Evolutionary conservation across 2,329 filamentous ascomycete genomes (phyloP), one percentile per base, ranked within the genome.

Genomic region (Davidsoniella eucalypti): DNA sequence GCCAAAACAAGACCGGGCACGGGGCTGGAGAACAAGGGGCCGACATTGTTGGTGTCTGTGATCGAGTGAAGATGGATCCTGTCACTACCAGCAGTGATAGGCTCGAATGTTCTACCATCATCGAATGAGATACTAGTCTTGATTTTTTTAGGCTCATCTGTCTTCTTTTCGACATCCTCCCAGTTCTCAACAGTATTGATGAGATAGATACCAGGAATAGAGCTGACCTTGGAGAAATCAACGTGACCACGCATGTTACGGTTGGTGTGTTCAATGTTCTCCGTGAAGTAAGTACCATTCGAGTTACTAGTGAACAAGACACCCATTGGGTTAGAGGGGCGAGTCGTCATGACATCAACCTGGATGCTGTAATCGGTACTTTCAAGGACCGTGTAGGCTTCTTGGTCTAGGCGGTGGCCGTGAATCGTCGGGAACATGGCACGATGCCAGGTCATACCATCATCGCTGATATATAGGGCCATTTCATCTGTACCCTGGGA

Each of bases 321-420:
- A 33, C 92, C 93, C 76, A 94, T 90, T 0, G 82, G 76, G 37
- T 75, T 76, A 1, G 72, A 74, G 10, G 73, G 73, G 42, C 68
- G 69, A 38, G 70, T 70, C 1, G 82, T 86, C 74, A 90, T 81
- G 55, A 96, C 88, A 64, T 96, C 88, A 50, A 98, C 80, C 65
- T 96, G 90, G 58, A 98, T 87, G 68, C 90, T 95, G 69, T 98
- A 95, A 61, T 94, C 90, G 40, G 92, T 96, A 59, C 88, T 92
- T 66, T 96, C 90, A 39, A 98, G 73, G 44, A 98, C 76, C 0
- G 92, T 98, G 64, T 95, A 98, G 2, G 85, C 86, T 61, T 90
- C 78, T 61, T 94, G 83, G 54, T 87, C 75, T 58, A 88, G 65
- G 45, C 60, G 63, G 53, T 69, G 67, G 40, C 72, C 85, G 63